These are phyloP conservation scores for Bigelowiella natans DNA, from an alignment of 78 protist genomes.

Conservation along the genomic window DNA sequence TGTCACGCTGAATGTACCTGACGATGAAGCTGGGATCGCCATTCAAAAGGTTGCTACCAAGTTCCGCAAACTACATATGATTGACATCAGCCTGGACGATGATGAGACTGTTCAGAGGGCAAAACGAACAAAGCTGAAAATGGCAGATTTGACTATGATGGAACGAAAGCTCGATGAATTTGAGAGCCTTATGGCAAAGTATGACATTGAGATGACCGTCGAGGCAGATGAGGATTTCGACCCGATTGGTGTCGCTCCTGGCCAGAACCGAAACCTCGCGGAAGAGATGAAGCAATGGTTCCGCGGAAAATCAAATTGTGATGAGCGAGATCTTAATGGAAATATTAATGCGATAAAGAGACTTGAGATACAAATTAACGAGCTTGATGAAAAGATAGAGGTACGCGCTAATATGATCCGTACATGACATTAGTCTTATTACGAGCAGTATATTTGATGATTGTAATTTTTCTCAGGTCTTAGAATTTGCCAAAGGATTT, in stretches of 20 bases:
- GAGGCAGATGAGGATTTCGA: not conserved
- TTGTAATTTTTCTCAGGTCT: not conserved
- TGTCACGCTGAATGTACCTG: not conserved
- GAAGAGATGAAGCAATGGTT: not conserved
- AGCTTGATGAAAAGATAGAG: too few species aligned
- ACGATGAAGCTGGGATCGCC: not conserved
- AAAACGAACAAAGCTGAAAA: not conserved
- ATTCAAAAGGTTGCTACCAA: not conserved
- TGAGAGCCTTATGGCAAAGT: not conserved
- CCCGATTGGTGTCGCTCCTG: not conserved
- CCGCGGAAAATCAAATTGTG: not conserved
- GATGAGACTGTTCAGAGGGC: not conserved
- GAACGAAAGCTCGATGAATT: not conserved
- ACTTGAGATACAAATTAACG: too few species aligned
- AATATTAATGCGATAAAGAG: too few species aligned
- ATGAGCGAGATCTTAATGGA: not conserved
- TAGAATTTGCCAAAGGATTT: not conserved
- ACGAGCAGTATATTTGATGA: too few species aligned
- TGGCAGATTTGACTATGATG: not conserved
- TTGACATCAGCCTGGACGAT: not conserved
- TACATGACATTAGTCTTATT: too few species aligned
- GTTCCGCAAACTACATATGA: not conserved
- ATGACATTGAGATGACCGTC: not conserved
- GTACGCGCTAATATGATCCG: too few species aligned
- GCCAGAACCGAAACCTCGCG: not conserved